A percentile compares a stretch with the other conserved stretches of the same genome.
phyloP scores from a whole-genome alignment of 2,329 filamentous ascomycete genomes.

The Chaetothyriales sp. region DNA sequence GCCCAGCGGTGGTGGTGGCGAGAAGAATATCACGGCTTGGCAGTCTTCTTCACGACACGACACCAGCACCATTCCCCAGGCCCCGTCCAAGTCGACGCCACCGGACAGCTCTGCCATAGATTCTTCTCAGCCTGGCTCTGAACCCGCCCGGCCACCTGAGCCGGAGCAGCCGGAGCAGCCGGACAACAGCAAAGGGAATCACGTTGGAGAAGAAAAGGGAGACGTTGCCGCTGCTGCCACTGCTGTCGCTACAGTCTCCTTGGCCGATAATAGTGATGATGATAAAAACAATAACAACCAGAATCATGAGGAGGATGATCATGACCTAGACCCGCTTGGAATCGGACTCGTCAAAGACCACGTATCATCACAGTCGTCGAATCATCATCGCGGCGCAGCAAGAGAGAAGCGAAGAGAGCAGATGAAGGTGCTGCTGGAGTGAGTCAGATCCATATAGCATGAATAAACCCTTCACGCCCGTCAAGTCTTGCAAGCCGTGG shows the following conservation, averaged over 20 bases:
- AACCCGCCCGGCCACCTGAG: too few species aligned
- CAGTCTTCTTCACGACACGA: background rate
- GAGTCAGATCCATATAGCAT: background rate
- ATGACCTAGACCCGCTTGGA: conserved; percentile 17
- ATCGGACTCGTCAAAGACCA: conserved; percentile 17
- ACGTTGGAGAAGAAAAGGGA: background rate
- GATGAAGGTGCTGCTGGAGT: conserved; percentile 16
- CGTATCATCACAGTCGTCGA: conserved; percentile 6
- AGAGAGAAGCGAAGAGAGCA: conserved; percentile 15
- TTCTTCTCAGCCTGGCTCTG: background rate
- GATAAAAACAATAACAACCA: background rate
- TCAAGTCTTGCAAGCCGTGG: too few species aligned
- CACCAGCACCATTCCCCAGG: background rate
- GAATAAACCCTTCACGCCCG: too few species aligned
- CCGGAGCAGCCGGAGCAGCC: too few species aligned
- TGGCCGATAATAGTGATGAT: conserved; percentile 1
- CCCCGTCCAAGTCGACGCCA: background rate
- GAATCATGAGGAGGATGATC: conserved; percentile 8
- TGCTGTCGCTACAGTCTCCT: background rate
- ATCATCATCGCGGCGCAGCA: conserved; percentile 6
- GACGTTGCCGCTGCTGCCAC: background rate
- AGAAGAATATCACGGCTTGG: background rate
- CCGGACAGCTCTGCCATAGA: background rate
- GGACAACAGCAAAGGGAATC: background rate
- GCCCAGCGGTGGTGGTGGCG: conserved; percentile 4